phyloP scores from a whole-genome alignment of 2,329 filamentous ascomycete species.

The Plectosphaerella plurivora region DNA sequence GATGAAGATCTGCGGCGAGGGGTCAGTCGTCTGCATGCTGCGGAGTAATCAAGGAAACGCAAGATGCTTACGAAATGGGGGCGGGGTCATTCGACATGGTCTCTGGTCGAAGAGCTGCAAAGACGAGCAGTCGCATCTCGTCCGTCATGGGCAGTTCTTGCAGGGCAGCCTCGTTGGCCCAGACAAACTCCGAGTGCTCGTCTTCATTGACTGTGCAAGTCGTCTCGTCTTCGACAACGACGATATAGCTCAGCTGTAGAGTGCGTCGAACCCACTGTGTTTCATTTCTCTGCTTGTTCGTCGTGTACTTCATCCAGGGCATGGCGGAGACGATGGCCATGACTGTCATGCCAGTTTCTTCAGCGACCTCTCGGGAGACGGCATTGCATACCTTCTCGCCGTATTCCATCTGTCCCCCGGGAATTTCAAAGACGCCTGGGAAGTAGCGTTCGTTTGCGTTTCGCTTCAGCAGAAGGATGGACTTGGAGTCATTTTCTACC shows the following conservation, averaged over 20 bases:
- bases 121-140: background rate
- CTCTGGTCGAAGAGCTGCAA: background rate
- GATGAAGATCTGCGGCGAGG: too few relatives aligned
- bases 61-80: too few relatives aligned
- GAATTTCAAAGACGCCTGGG: constrained; percentile 1
- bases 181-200: background rate
- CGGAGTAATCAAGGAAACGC: too few relatives aligned
- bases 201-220: background rate
- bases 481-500: background rate
- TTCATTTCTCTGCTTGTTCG: background rate
- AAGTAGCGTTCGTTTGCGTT: background rate
- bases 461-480: constrained; percentile 1
- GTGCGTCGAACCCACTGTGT: background rate
- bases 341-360: background rate
- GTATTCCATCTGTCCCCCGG: constrained; percentile 1
- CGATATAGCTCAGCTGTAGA: background rate
- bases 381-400: background rate
- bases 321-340: background rate
- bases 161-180: background rate
- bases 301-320: background rate
- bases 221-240: background rate
- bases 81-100: too few relatives aligned
- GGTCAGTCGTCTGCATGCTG: too few relatives aligned
- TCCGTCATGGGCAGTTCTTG: background rate
- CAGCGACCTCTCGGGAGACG: constrained; percentile 1